Base-by-base conservation (phyloP, 1,284 basidiomycete genomes). In the Ustilago lituana region DNA sequence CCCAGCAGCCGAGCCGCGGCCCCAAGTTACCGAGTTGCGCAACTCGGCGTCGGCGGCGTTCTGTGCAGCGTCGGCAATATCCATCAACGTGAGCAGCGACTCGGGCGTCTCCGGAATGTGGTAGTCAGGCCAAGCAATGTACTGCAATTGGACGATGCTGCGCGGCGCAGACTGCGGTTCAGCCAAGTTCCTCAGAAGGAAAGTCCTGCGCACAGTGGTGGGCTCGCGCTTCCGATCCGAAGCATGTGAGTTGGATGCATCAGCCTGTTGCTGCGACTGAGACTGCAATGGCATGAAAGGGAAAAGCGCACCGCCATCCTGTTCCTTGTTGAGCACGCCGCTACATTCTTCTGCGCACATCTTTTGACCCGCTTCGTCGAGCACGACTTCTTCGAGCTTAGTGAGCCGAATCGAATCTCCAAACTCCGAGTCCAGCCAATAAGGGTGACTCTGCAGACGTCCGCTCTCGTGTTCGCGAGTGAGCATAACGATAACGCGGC, bases 391-490 rank as follows among this genome's bases (percentile, higher is more conserved):
- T 26, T 74, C 65, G 20, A 76, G 35, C 62, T 73, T 58, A 33
- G 55, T 57, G 32, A 78, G 39, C 0, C 61, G 49, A 23, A 78
- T 61, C 19, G 33, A 26, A 4, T 55, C 51, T 92, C 93, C 93
- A 78, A 90, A 94, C 22, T 84, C 81, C 12, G 86, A 85, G 24
- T 89, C 87, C 22, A 86, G 85, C 94, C 94, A 98, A 82, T 98
- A 98, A 27, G 89, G 86, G 36, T 93, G 92, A 80, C 94, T 96
- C 83, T 98, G 97, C 69, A 93, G 85, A 73, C 89, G 87, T 5
- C 92, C 88, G 33, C 91, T 92, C 83, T 98, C 95, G 67, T 91
- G 86, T 82, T 97, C 92, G 48, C 90, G 90, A 0, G 95, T 97
- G 55, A 98, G 87, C 95, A 87, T 87, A 58, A 86, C 85, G 51